Percentiles rank a stretch among this genome's conserved stretches.
phyloP scores from a whole-genome alignment of 2,329 filamentous ascomycete genomes.

The Leptographium wingfieldii region DNA sequence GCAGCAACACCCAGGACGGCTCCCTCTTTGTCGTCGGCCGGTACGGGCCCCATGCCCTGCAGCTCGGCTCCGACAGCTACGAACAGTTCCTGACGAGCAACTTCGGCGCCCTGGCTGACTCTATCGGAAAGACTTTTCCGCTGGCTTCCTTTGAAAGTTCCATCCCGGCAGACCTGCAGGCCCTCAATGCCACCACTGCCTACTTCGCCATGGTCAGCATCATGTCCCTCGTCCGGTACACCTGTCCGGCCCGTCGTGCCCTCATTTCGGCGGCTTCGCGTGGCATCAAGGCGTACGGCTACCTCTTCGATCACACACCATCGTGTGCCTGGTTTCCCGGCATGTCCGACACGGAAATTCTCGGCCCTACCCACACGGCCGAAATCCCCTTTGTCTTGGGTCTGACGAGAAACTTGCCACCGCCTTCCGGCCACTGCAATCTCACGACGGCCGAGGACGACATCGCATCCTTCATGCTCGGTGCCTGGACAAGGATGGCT shows the following conservation, averaged over 20 bases:
- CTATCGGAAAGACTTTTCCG: conserved; percentile 15
- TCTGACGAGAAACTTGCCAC: conserved; percentile 9
- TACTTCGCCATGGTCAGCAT: conserved; percentile 1
- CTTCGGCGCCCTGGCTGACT: conserved; percentile 15
- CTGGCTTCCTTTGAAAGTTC: conserved; percentile 2
- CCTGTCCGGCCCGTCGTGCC: background rate
- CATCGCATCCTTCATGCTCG: conserved; percentile 13
- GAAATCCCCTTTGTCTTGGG: conserved; percentile 21
- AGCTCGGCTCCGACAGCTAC: conserved; percentile 14
- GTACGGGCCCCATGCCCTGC: conserved; percentile 7
- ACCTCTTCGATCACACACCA: conserved; percentile 5
- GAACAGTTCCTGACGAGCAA: conserved; percentile 15
- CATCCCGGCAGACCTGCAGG: background rate
- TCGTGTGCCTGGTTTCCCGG: conserved; percentile 3
- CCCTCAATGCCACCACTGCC: background rate
- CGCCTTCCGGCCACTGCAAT: conserved; percentile 15
- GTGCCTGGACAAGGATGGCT: conserved; percentile 18
- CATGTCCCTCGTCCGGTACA: background rate
- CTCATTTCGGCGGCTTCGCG: background rate
- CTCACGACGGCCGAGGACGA: conserved; percentile 12
- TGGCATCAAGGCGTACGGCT: background rate
- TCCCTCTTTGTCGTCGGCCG: conserved; percentile 14
- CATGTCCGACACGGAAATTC: conserved; percentile 3
- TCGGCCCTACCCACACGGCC: conserved; percentile 17
- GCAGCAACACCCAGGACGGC: conserved; percentile 14